These are phyloP conservation scores for Pseudotulostoma volvatum DNA, from an alignment of 495 filamentous ascomycete species.

Conservation along the genomic window DNA sequence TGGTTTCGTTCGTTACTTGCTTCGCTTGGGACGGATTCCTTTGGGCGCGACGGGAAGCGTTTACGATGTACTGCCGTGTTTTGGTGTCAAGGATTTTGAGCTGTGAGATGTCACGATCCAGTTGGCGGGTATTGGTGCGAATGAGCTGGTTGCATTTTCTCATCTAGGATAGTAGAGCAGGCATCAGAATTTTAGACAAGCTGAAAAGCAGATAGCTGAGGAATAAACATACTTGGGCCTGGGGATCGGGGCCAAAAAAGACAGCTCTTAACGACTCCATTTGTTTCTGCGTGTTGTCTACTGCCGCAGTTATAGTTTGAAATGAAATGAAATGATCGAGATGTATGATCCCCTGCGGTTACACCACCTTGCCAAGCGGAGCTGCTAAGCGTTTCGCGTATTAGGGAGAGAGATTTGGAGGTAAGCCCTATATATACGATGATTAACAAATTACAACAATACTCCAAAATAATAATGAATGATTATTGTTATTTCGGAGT, in stretches of 20 bases:
- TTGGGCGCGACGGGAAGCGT: conserved; percentile 61
- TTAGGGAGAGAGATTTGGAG: too few species aligned
- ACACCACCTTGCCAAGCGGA: too few species aligned
- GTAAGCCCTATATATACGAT: too few species aligned
- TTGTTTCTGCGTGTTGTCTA: too few species aligned
- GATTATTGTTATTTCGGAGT: too few species aligned
- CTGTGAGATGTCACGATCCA: conserved; percentile 77
- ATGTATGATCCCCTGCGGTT: too few species aligned
- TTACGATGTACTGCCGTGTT: conserved; percentile 70
- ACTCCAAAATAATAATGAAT: too few species aligned
- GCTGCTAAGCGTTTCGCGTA: too few species aligned
- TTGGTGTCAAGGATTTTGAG: conserved; percentile 65
- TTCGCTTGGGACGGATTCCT: conserved; percentile 56
- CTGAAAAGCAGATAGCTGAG: background rate
- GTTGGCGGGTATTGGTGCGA: conserved; percentile 77
- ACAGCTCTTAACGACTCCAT: conserved; percentile 83
- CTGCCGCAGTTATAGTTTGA: too few species aligned
- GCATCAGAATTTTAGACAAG: conserved; percentile 1
- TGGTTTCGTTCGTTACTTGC: conserved; percentile 62
- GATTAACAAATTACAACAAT: too few species aligned
- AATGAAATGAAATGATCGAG: too few species aligned
- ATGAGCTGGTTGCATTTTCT: conserved; percentile 92
- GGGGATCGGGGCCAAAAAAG: conserved; percentile 85
- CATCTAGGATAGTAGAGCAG: conserved; percentile 50
- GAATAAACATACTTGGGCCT: conserved; percentile 56